Base-by-base conservation (phyloP, 768 basidiomycete genomes). In the Lactarius psammicola region DNA sequence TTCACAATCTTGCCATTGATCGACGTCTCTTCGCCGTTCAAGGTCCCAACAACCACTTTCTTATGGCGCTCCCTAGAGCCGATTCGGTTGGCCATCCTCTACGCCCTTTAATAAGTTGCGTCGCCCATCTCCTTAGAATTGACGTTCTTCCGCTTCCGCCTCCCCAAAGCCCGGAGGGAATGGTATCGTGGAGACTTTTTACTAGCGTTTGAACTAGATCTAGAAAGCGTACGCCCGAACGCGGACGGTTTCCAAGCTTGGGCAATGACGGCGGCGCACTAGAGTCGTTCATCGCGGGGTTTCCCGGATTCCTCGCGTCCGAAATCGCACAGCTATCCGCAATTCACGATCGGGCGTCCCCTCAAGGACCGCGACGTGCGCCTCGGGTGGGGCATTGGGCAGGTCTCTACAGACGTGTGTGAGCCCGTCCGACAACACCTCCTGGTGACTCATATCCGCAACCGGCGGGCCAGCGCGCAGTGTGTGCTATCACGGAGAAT, bases 371-470 rank as follows among this genome's bases (percentile, higher is more conserved):
- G 5, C 11, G 56, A 62, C 10, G 65, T 66, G 38, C 64, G 60
- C 56, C 65, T 68, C 28, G 67, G 67, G 42, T 55, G 56, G 65
- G 57, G 34, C 36, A 68, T 67, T 5, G 67, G 67, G 2, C 64
- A n/a, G n/a, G 64, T 17, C 64, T 68, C 34, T 68, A 9, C 56
- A 54, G 38, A 68, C 65, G 1, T 68, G 67, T 56, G 26, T 31
- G 36, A 18, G 40, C 18, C 7, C 64, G 23, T 51, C 51, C 20
- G 20, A 33, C 56, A 15, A 46, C 44, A 40, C 17, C 38, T 40
- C 18, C 36, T 67, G 23, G 40, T 55, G 9, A 10, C 18, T 1
- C 38, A 56, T 2, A 23, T 42, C 26, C 59, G 67, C 26, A 51
- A 33, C 28, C 28, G 51, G 7, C 67, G 67, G 46, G 59, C 55